Conservation (phyloP, 148 eudicot genomes). For the Cornus suecica region DNA sequence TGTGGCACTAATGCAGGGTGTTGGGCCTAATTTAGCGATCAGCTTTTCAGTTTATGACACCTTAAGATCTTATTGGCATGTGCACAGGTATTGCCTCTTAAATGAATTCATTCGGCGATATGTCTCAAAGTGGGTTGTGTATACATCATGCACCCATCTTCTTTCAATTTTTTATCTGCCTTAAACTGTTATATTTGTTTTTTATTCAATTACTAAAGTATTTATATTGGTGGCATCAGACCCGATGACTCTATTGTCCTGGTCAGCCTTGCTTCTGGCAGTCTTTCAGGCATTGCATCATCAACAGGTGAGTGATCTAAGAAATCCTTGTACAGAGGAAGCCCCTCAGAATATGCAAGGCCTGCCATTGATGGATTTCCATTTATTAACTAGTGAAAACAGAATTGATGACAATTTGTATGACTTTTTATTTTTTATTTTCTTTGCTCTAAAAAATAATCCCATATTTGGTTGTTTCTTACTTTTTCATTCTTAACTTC, state of each 20-base stretch:
- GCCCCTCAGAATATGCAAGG: neutral
- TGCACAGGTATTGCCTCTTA: conserved; percentile 46
- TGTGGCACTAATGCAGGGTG: conserved; percentile 55
- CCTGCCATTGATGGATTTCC: neutral
- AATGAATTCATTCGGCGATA: neutral
- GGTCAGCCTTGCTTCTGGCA: conserved; percentile 96
- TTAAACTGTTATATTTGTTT: neutral
- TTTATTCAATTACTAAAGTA: neutral
- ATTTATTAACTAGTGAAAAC: neutral
- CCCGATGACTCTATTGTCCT: conserved; percentile 72
- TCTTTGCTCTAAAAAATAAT: neutral
- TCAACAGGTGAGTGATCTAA: conserved; percentile 74
- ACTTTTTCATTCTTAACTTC: neutral
- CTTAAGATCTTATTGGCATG: conserved; percentile 69
- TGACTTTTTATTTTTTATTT: neutral
- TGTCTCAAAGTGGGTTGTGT: neutral
- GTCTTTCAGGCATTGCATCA: conserved; percentile 91
- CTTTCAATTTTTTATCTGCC: neutral
- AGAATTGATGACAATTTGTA: neutral
- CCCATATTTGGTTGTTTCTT: neutral
- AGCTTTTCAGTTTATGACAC: conserved; percentile 95
- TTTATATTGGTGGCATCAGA: conserved; percentile 33
- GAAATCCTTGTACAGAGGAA: conserved; percentile 9
- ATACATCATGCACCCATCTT: neutral
- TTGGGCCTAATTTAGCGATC: conserved; percentile 93